Evolutionary conservation across 768 basidiomycete genomes (phyloP), one percentile per base, ranked within the genome.

Genomic region (Boletus patriciae): DNA sequence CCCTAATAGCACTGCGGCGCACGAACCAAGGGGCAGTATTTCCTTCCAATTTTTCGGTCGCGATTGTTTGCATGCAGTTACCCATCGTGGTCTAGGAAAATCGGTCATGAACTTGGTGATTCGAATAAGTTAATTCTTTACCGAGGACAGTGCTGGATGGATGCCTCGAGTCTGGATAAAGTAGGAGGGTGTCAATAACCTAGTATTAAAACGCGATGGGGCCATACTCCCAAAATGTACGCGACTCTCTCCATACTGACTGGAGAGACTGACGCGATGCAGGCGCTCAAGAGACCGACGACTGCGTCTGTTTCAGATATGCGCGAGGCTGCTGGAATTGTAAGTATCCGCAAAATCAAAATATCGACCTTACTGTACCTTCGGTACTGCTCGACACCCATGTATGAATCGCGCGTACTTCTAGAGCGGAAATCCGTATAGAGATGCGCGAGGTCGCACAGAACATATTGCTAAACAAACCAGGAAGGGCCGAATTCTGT

Each of bases 41-140:
- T 31, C 37, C 52, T 47, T 9, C 19, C 19, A 54, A 16, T 2
- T 16, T 19, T 19, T 21, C 52, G 12, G 52, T 54, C 9, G 52
- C 37, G 23, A 54, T 41, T n/a, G 52, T 54, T 46, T 54, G 52
- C 52, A 54, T 54, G 29, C 52, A 54, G 29, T 54, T 54, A 12
- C 52, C 52, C 52, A 54, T 54, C 19, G 52, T 54, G 2, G 36
- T 54, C 52, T 54, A 38, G 16, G 19, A 38, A 23, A 21, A 4
- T 16, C 3, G 1, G 18, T 44, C 33, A 54, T 6, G 29, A 23
- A 46, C 16, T 3, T 25, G 38, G 19, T 8, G n/a, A 2, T 38
- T 18, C 16, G 33, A 19, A 23, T 29, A 31, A 10, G 23, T 6
- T 2, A 40, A 33, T 18, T 18, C 19, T 36, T 46, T 36, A 54